A percentile compares a stretch with the other conserved stretches of the same genome.
Conservation (phyloP, 106 monocot genomes). For the Platanthera guangdongensis region DNA sequence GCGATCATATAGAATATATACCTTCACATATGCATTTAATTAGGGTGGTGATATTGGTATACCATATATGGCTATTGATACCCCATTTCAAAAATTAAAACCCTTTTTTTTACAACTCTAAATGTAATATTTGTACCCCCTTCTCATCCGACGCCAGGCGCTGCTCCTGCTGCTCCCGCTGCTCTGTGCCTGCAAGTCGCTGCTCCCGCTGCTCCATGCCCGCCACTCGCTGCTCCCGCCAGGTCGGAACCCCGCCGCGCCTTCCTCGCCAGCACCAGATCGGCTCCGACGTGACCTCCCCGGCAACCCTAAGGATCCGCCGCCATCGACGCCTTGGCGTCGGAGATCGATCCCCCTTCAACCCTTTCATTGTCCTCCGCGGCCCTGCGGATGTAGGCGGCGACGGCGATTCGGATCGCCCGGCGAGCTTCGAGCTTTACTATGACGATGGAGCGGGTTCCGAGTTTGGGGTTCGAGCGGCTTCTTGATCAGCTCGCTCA, state of each 20-base stretch:
- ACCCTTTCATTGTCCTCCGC: conserved; percentile 64
- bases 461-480: conserved; percentile 63
- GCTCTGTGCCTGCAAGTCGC: too few relatives aligned
- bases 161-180: too few relatives aligned
- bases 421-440: conserved; percentile 47
- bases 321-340: conserved; percentile 14
- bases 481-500: conserved; percentile 63
- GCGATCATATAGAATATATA: too few relatives aligned
- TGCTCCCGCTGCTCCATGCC: too few relatives aligned
- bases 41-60: too few relatives aligned
- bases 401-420: not conserved
- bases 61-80: too few relatives aligned
- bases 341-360: conserved; percentile 39
- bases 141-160: too few relatives aligned
- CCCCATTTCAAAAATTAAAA: too few relatives aligned
- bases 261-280: conserved; percentile 1
- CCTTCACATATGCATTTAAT: too few relatives aligned
- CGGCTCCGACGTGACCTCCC: not conserved
- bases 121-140: too few relatives aligned
- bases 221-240: too few relatives aligned
- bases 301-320: conserved; percentile 5
- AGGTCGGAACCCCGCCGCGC: conserved; percentile 17
- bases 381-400: conserved; percentile 13
- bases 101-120: too few relatives aligned
- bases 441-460: conserved; percentile 61